Conservation (phyloP, 495 filamentous ascomycete species). For the Penicillium salamii region DNA sequence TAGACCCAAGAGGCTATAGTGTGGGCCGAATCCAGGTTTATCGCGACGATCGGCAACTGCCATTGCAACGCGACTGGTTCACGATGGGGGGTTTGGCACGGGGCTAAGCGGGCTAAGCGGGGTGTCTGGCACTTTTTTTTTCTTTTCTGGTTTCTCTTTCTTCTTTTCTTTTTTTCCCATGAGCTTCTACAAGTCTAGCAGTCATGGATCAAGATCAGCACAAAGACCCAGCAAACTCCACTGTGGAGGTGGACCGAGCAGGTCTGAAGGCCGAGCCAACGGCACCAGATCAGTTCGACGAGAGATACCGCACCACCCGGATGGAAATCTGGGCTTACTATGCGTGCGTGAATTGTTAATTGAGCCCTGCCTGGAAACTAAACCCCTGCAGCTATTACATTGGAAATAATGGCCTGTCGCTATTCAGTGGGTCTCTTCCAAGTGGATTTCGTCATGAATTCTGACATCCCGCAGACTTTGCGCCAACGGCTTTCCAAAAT, state of each 20-base stretch:
- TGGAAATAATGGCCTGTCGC: slow-evolving; percentile 62
- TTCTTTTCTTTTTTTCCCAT: neutral
- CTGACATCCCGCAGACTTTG: slow-evolving; percentile 46
- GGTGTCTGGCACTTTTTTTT: neutral
- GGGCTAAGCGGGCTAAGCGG: neutral
- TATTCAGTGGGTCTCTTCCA: slow-evolving; percentile 50
- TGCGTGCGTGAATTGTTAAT: slow-evolving; percentile 32
- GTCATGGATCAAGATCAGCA: slow-evolving; percentile 16
- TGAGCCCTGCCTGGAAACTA: slow-evolving; percentile 14
- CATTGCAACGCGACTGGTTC: slow-evolving; percentile 19
- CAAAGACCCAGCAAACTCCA: slow-evolving; percentile 13
- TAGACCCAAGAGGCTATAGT: slow-evolving; percentile 13
- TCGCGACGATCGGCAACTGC: slow-evolving; percentile 15
- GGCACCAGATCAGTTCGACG: slow-evolving; percentile 28
- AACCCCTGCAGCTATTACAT: slow-evolving; percentile 54
- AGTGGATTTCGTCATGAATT: neutral
- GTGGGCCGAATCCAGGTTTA: slow-evolving; percentile 12
- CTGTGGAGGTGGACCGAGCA: slow-evolving; percentile 18
- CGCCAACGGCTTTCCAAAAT: slow-evolving; percentile 64
- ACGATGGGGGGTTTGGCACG: slow-evolving; percentile 9
- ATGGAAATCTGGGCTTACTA: slow-evolving; percentile 67
- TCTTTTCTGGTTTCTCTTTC: neutral
- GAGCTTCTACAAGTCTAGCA: too few species aligned
- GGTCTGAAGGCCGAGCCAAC: slow-evolving; percentile 8
- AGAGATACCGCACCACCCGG: slow-evolving; percentile 44